These are phyloP conservation scores for Talaromyces proteolyticus DNA, from an alignment of 495 filamentous ascomycete species.

Conservation along the genomic window DNA sequence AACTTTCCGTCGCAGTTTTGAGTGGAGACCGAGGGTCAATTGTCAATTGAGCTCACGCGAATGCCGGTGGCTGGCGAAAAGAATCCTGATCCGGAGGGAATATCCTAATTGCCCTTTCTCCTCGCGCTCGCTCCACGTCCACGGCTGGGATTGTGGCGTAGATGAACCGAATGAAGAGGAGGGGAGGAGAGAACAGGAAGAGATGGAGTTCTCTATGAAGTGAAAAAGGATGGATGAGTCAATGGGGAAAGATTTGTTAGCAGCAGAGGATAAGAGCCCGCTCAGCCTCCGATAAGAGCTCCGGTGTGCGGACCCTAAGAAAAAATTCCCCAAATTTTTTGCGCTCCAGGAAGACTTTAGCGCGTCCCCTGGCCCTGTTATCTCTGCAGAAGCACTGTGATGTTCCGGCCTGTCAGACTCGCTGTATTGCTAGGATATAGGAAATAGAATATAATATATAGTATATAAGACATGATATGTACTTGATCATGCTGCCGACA, in stretches of 20 bases:
- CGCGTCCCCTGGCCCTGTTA: too few relatives aligned
- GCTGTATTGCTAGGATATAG: too few relatives aligned
- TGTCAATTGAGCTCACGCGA: too few relatives aligned
- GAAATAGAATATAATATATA: too few relatives aligned
- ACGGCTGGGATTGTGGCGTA: slow-evolving; percentile 12
- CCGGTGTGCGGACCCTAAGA: slow-evolving; percentile 20
- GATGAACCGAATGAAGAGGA: slow-evolving; percentile 1
- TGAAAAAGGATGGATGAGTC: background rate
- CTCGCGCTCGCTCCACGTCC: slow-evolving; percentile 15
- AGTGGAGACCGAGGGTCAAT: too few relatives aligned
- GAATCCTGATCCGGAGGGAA: too few relatives aligned
- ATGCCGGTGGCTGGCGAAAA: too few relatives aligned
- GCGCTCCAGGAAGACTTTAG: background rate
- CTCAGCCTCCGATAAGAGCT: slow-evolving; percentile 20
- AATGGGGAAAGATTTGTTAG: slow-evolving; percentile 5
- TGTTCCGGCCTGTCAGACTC: too few relatives aligned
- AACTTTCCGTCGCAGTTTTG: too few relatives aligned
- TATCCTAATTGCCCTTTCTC: slow-evolving; percentile 17
- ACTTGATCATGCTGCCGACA: too few relatives aligned
- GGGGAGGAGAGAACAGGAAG: background rate
- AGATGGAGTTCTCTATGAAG: background rate
- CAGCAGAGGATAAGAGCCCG: slow-evolving; percentile 5
- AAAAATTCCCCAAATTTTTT: background rate
- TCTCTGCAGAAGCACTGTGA: too few relatives aligned
- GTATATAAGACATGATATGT: too few relatives aligned